Evolutionary conservation across 192 early-diverging fungal species (phyloP), one percentile per base, ranked within the genome.

Genomic region (Backusella circina): DNA sequence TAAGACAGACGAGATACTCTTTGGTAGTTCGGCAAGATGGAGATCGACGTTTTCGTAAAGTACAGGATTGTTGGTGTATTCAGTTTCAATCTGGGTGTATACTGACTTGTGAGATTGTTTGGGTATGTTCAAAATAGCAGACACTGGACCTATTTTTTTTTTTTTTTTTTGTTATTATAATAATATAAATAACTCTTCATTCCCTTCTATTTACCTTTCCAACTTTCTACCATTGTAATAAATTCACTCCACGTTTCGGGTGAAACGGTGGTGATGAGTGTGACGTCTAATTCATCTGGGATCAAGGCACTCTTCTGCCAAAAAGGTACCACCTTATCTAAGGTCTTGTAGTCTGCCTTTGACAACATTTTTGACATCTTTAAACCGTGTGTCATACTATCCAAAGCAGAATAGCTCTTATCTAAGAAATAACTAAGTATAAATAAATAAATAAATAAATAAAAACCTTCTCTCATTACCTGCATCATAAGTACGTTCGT

Each of bases 131-230:
- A 89, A 67, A 21, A 84, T 82, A 10, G 82, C 88, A 3, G 88
- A 88, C 30, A 89, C 84, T 7, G 88, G 88, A 13, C 86, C 88
- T 87, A 72, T 33, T 16, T 47, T 9, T 30, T 32, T 18, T 72
- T 41, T 39, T 23, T 38, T 39, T 71, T n/a, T n/a, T n/a, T n/a
- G n/a, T n/a, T n/a, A n/a, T n/a, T n/a, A n/a, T n/a, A n/a, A n/a
- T n/a, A n/a, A 28, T 31, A 23, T 35, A 36, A 72, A n/a, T 30
- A 36, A 44, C 15, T n/a, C 15, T 18, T n/a, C 16, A 74, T 28
- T 30, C 65, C 2, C 73, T 39, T 5, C 32, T 33, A 8, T 30
- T 75, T 74, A 87, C 88, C 88, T 77, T 84, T 75, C 79, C 86
- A 89, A 36, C 70, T 72, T 44, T 88, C 83, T 32, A 84, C 84